phyloP scores from a whole-genome alignment of 805 yeast genomes.

The Millerozyma miso region DNA sequence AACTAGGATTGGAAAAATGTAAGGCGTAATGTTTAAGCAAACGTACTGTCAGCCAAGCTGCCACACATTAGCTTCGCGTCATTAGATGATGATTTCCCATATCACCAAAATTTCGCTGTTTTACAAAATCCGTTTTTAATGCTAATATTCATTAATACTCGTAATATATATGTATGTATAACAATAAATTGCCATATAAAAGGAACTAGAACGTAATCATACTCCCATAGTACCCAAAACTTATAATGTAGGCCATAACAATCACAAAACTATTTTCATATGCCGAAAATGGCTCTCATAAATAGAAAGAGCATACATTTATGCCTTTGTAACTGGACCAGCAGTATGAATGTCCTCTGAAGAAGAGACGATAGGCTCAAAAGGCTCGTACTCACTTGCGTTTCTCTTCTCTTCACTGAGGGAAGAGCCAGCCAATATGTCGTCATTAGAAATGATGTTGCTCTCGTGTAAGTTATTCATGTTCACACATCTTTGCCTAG shows the following conservation, averaged over 20 bases:
- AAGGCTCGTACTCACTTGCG: conserved; percentile 16
- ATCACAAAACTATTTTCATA: too few relatives aligned
- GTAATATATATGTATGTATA: neutral
- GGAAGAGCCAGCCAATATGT: conserved; percentile 14
- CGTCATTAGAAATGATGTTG: conserved; percentile 33
- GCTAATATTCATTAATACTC: neutral
- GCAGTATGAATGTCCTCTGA: conserved; percentile 42
- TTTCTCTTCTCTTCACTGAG: conserved; percentile 9
- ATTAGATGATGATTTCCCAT: too few relatives aligned
- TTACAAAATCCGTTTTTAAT: neutral
- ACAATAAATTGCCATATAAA: neutral
- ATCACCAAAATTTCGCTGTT: too few relatives aligned
- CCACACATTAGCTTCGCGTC: too few relatives aligned
- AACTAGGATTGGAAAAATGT: too few relatives aligned
- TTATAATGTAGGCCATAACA: too few relatives aligned
- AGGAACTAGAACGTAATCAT: too few relatives aligned
- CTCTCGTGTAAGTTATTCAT: conserved; percentile 28
- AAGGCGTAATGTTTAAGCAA: too few relatives aligned
- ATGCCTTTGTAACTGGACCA: conserved; percentile 35
- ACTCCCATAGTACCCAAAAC: too few relatives aligned
- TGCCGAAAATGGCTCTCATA: too few relatives aligned
- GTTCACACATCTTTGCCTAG: conserved; percentile 32
- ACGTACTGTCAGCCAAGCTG: too few relatives aligned
- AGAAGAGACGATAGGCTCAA: conserved; percentile 38
- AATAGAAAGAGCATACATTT: too few relatives aligned